Base-by-base conservation (phyloP, 768 basidiomycete species). In the Ramaria rubella region DNA sequence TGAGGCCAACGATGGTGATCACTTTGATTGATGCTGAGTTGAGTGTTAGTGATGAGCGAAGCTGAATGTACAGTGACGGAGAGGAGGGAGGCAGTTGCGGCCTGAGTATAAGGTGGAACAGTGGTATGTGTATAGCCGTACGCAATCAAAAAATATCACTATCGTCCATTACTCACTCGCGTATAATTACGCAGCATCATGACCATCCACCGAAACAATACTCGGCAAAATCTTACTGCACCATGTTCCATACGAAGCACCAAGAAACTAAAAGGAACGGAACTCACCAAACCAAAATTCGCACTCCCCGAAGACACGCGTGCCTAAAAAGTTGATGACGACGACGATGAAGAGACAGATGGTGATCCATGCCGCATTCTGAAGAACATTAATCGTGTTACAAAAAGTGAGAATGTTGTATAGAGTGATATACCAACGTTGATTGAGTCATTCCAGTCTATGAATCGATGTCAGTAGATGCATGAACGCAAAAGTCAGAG, bases 281-380 rank as follows among this genome's bases (percentile, higher is more conserved):
- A 2, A 34, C 55, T 8, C n/a, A 48, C 55, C 77, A 63, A 81
- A 81, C 67, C 73, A 78, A 65, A 85, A 81, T 65, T 83, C 81
- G 42, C 75, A 69, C 62, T 76, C 76, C 17, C 81, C 81, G 58
- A 78, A 82, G 6, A 60, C 63, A 19, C 65, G 51, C 5, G 63
- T 76, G 54, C 63, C 76, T 34, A 73, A 64, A 52, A 70, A 70
- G 62, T 74, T 74, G 70, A 77, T 64, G 23, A 63, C 54, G 40
- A 59, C 58, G 45, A 68, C 64, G 24, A 68, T 57, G 21, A 70
- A 64, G 34, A 69, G 59, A 30, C 67, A 64, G 38, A 72, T 62
- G 15, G 74, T 67, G 60, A 75, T 71, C 64, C 69, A 73, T 3
- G 63, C 71, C 5, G 70, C 68, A 17, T 65, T 62, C 55, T 61